Evolutionary conservation across 768 basidiomycete genomes (phyloP).

Genomic region (Exsudoporus frostii): DNA sequence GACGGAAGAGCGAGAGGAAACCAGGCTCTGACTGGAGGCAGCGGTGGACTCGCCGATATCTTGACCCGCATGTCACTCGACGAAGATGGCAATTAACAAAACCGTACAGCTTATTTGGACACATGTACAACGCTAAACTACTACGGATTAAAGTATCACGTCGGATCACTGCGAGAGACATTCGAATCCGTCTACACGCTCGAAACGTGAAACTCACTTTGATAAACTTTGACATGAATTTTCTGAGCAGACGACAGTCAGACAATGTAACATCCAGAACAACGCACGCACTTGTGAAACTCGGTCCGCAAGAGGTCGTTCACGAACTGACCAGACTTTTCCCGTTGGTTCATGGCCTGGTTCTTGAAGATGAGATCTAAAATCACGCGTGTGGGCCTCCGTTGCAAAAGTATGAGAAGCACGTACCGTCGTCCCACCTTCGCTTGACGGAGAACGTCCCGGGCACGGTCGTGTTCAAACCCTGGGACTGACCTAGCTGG

Average conservation of each 20-base stretch:
- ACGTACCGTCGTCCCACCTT: constrained; percentile 91
- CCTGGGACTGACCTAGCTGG: constrained; percentile 73
- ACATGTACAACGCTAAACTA: background rate
- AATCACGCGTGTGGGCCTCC: background rate
- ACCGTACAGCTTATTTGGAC: background rate
- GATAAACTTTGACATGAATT: constrained; percentile 92
- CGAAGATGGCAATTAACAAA: background rate
- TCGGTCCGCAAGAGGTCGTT: constrained; percentile 94
- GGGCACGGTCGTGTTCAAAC: constrained; percentile 68
- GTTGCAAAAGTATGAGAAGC: constrained; percentile 1
- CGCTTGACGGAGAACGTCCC: constrained; percentile 90
- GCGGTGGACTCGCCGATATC: constrained; percentile 45
- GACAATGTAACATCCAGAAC: constrained; percentile 1
- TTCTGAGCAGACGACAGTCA: constrained; percentile 43
- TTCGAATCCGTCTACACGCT: background rate
- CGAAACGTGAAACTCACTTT: constrained; percentile 46
- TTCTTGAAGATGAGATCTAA: constrained; percentile 98
- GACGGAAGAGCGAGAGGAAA: constrained; percentile 32
- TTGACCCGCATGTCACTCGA: constrained; percentile 42
- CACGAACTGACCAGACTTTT: constrained; percentile 79
- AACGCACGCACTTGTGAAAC: constrained; percentile 75
- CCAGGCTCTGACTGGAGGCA: constrained; percentile 53
- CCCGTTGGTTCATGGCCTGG: constrained; percentile 72
- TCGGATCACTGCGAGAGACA: constrained; percentile 3
- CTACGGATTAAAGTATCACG: background rate